phyloP scores from a whole-genome alignment of 2,329 filamentous ascomycete species.

The Leptographium lundbergii region DNA sequence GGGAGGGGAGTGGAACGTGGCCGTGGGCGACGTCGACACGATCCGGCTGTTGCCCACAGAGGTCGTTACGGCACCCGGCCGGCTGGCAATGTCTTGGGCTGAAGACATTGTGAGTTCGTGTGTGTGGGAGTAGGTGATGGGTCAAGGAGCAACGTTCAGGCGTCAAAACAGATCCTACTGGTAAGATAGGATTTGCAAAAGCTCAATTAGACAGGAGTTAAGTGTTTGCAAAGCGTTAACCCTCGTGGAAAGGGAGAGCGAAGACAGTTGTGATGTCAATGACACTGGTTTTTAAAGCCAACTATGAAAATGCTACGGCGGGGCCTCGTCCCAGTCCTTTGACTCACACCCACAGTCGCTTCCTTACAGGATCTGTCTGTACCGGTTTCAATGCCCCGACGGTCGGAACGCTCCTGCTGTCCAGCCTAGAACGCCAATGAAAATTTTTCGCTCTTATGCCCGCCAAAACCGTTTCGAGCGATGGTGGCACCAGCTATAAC shows the following conservation, averaged over 20 bases:
- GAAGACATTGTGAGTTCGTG: slow-evolving; percentile 7
- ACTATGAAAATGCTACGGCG: neutral
- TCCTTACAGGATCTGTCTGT: neutral
- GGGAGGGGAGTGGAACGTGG: slow-evolving; percentile 62
- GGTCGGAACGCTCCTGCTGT: neutral
- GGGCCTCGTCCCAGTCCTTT: neutral
- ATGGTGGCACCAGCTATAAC: neutral
- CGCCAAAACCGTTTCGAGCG: neutral
- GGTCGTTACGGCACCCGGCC: slow-evolving; percentile 32
- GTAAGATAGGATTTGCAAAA: neutral
- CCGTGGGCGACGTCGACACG: slow-evolving; percentile 62
- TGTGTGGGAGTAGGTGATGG: neutral
- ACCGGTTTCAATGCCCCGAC: neutral
- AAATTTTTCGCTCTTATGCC: slow-evolving; percentile 1
- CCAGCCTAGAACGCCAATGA: neutral
- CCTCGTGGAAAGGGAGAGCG: neutral
- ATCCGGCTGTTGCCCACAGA: slow-evolving; percentile 34
- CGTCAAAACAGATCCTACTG: neutral
- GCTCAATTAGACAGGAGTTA: neutral
- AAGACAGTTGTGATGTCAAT: slow-evolving; percentile 6
- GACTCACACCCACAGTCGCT: neutral
- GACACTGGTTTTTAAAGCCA: neutral
- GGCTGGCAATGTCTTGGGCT: slow-evolving; percentile 18
- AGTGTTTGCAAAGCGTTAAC: neutral
- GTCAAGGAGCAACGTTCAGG: neutral